Conservation (phyloP, 768 basidiomycete genomes). For the Suillus clintonianus region DNA sequence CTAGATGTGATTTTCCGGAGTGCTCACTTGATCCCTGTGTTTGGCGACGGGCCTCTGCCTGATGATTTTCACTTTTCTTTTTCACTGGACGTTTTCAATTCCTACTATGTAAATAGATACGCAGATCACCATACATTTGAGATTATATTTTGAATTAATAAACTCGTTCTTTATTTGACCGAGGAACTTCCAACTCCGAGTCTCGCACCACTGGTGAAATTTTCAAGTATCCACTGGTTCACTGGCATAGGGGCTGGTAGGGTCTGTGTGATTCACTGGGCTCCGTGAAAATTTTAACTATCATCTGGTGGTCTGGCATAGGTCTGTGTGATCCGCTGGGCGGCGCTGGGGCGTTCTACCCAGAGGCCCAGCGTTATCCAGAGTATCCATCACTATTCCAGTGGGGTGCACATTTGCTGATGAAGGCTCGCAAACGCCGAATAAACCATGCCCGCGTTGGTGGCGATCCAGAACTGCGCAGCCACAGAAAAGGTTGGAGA, state of each 20-base stretch:
- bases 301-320: too few species aligned
- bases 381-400: too few species aligned
- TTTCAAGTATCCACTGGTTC: not conserved
- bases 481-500: conserved; percentile 34
- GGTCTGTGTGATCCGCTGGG: too few species aligned
- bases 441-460: too few species aligned
- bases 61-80: conserved; percentile 17
- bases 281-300: too few species aligned
- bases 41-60: conserved; percentile 22
- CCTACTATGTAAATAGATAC: conserved; percentile 34
- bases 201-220: not conserved
- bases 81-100: conserved; percentile 25
- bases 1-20: conserved; percentile 31
- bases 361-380: too few species aligned
- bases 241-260: not conserved
- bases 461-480: conserved; percentile 10
- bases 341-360: too few species aligned
- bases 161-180: too few species aligned
- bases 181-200: too few species aligned
- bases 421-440: too few species aligned
- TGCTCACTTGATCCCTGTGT: conserved; percentile 34
- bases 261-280: not conserved
- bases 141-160: conserved; percentile 5
- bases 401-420: too few species aligned
- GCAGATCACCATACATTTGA: conserved; percentile 33